phyloP scores from a whole-genome alignment of 768 basidiomycete species.

The Tricholomella constricta region DNA sequence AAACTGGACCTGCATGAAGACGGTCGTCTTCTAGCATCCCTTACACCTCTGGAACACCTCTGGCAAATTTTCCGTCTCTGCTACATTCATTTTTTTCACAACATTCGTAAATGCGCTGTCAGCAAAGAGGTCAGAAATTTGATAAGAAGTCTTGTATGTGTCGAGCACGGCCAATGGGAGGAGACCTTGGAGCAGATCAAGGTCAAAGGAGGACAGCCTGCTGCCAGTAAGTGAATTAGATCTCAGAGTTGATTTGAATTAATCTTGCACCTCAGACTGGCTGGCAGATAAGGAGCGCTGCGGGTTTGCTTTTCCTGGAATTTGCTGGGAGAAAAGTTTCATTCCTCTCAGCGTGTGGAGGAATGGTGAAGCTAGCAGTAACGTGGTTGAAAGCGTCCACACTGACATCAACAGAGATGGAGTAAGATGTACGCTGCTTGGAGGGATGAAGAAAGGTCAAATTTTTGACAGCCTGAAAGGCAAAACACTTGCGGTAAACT shows the following conservation, averaged over 20 bases:
- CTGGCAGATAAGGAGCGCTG: conserved; percentile 12
- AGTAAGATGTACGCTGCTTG: conserved; percentile 14
- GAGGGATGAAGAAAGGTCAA: conserved; percentile 17
- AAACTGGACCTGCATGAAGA: conserved; percentile 1
- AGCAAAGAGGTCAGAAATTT: neutral
- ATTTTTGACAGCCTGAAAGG: neutral
- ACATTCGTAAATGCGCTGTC: neutral
- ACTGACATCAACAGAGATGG: conserved; percentile 22
- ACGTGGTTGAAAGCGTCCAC: conserved; percentile 17
- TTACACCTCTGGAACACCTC: conserved; percentile 4
- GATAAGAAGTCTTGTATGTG: neutral
- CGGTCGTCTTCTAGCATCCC: conserved; percentile 6
- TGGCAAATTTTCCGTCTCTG: neutral
- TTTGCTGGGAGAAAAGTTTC: conserved; percentile 21
- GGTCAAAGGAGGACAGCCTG: neutral
- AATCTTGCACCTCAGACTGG: conserved; percentile 16
- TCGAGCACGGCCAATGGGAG: neutral
- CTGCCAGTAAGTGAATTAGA: conserved; percentile 14
- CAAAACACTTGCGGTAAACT: neutral
- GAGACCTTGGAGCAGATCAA: neutral
- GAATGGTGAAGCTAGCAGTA: conserved; percentile 15
- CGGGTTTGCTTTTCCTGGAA: conserved; percentile 13
- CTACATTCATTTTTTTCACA: neutral
- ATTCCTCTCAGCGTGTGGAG: conserved; percentile 23
- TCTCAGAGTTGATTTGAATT: neutral